phyloP scores from a whole-genome alignment of 208 protist species.

The Trypanosoma rangeli region DNA sequence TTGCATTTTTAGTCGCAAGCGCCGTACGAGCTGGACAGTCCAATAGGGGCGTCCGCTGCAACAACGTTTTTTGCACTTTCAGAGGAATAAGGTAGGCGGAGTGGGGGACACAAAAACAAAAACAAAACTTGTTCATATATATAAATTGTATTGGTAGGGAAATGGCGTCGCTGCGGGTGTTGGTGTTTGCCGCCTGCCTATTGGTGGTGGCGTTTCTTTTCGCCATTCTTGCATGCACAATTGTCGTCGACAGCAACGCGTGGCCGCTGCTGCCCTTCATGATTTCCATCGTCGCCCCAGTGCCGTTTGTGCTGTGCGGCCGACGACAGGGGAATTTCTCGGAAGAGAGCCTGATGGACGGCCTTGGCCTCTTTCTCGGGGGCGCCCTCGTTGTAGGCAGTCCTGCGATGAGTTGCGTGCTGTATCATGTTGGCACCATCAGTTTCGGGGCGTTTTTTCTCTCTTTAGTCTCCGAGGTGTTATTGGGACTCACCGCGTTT shows the following conservation, averaged over 20 bases:
- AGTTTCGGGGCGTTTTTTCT: slow-evolving; percentile 40
- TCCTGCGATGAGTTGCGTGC: slow-evolving; percentile 51
- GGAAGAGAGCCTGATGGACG: slow-evolving; percentile 27
- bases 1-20: too few relatives aligned
- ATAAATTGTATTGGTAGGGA: neutral
- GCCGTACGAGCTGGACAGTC: too few relatives aligned
- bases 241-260: slow-evolving; percentile 40
- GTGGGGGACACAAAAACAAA: too few relatives aligned
- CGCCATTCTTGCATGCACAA: slow-evolving; percentile 58
- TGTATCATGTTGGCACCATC: slow-evolving; percentile 63
- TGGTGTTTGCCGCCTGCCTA: slow-evolving; percentile 54
- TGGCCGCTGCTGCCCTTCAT: slow-evolving; percentile 58
- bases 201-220: slow-evolving; percentile 58
- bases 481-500: slow-evolving; percentile 8
- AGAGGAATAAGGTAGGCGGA: too few relatives aligned
- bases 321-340: slow-evolving; percentile 11
- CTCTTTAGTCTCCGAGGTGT: slow-evolving; percentile 38
- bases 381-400: slow-evolving; percentile 57
- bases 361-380: slow-evolving; percentile 58
- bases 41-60: too few relatives aligned
- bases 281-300: slow-evolving; percentile 46
- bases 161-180: slow-evolving; percentile 47
- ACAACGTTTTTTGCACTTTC: too few relatives aligned
- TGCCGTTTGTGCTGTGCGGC: slow-evolving; percentile 68
- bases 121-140: too few relatives aligned